These are phyloP conservation scores for Pseudohalonectria lignicola DNA, from an alignment of 2,329 filamentous ascomycete genomes.

Conservation along the genomic window DNA sequence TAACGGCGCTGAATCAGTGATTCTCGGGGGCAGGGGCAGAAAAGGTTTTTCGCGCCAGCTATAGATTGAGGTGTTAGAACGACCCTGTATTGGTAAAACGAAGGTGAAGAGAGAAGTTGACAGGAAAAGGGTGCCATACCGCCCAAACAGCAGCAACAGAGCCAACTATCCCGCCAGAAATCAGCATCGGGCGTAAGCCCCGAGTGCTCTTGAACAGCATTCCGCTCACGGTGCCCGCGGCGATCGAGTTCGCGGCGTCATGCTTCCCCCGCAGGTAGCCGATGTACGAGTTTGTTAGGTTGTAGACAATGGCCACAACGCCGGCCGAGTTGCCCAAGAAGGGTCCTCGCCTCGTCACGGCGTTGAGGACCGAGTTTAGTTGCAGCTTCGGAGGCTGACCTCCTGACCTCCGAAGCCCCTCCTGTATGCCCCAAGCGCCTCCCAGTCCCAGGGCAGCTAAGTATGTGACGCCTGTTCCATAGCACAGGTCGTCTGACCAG, in stretches of 20 bases:
- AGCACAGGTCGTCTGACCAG: conserved; percentile 97
- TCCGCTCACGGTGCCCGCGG: conserved; percentile 77
- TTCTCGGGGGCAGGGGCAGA: too few relatives aligned
- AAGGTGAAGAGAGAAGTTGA: neutral
- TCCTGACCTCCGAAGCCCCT: conserved; percentile 73
- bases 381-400: conserved; percentile 77
- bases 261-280: conserved; percentile 75
- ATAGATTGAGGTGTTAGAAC: neutral
- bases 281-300: conserved; percentile 78
- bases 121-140: conserved; percentile 50
- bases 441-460: conserved; percentile 76
- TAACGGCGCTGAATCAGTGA: too few relatives aligned
- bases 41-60: conserved; percentile 3
- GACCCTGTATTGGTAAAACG: neutral
- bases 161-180: conserved; percentile 83
- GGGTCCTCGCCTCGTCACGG: conserved; percentile 81
- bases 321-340: conserved; percentile 95
- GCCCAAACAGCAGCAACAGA: conserved; percentile 80
- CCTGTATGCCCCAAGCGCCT: conserved; percentile 84
- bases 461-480: conserved; percentile 92
- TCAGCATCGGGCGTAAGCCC: conserved; percentile 83
- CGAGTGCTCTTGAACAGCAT: conserved; percentile 96
- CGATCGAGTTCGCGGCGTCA: conserved; percentile 79
- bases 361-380: conserved; percentile 90
- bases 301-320: conserved; percentile 93